Base-by-base conservation (phyloP, 2,329 filamentous ascomycete genomes). In the Macroventuria anomochaeta region DNA sequence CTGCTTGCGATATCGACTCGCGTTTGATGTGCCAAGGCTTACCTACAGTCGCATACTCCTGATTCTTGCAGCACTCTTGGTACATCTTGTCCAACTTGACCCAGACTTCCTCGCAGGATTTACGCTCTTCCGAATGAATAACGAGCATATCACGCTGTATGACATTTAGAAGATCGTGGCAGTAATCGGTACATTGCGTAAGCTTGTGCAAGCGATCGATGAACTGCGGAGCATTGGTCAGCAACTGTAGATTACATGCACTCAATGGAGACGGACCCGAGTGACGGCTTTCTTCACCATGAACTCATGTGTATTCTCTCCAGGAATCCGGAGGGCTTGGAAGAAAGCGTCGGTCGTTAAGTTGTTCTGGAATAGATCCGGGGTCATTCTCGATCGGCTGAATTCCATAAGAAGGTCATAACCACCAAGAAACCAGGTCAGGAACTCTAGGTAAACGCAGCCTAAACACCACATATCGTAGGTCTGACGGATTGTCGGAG, bases 401-500 rank as follows among this genome's bases (percentile, higher is more conserved):
- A 61, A 58, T 2, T 43, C 7, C 3, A 1, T n/a, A 7, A 55
- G 13, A 3, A 58, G 48, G 3, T 29, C 8, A 3, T 28, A 11
- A 0, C 59, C 60, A 10, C 60, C 60, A 1, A 62, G 26, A 3
- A 56, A 23, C 58, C 60, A 67, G 0, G 61, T 41, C 0, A 53
- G 15, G 13, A 65, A 63, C 12, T 67, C 62, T 1, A 65, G 42
- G 18, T 38, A 56, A 2, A 67, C 58, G 21, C 64, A 65, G 1
- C 64, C 64, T 17, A 65, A 32, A 20, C 61, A 62, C 62, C 64
- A 67, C 2, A 67, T 57, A 13, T 65, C 61, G n/a, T 62, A 65
- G 0, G 55, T 43, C 1, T 62, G 59, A 0, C 44, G 46, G 5
- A 63, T 58, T 0, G 29, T 5, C 1, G 23, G 23, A 4, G 3